Base-by-base conservation (phyloP, 176 grass and related monocot species). In the Miscanthus lutarioriparius region DNA sequence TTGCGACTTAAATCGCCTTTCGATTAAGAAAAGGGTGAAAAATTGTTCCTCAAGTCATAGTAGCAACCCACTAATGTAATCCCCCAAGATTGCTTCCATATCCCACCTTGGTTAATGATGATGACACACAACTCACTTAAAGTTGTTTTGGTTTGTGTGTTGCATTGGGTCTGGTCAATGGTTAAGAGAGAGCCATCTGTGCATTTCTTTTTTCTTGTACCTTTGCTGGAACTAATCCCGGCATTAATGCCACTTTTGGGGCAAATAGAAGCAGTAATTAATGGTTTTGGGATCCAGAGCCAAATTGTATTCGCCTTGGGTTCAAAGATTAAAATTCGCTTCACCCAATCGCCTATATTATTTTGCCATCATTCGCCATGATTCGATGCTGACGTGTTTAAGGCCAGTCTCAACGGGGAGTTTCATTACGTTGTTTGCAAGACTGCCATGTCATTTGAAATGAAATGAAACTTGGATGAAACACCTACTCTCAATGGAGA, bases 251-350 rank as follows among this genome's bases (percentile, higher is more conserved):
- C 61, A 63, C 39, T 36, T 92, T 87, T 45, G 54, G 72, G 89
- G 80, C 84, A 89, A 91, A 94, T 81, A 64, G 83, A 89, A 53
- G 84, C 67, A 69, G 80, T 84, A 84, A 86, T 90, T 71, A 54
- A 88, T 84, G 74, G 70, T 89, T 88, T 85, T 92, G 84, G 88
- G 88, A 92, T 92, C 86, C 64, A 86, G 93, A 82, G 86, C 88
- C 88, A 45, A 82, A 74, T 87, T 76, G 76, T 89, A 82, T 87
- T 86, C 76, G 30, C 83, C 83, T 88, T 81, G 78, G 67, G 80
- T 84, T 91, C 76, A 87, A 91, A 87, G 74, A 73, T 90, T 78
- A 68, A 75, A 89, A 61, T 83, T 87, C 13, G n/a, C 45, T 59
- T 61, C 68, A 79, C 30, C 58, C 1, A 9, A 78, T 63, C 11